Conservation (phyloP, 306 rosid genomes). For the Vigna reflexopilosa region DNA sequence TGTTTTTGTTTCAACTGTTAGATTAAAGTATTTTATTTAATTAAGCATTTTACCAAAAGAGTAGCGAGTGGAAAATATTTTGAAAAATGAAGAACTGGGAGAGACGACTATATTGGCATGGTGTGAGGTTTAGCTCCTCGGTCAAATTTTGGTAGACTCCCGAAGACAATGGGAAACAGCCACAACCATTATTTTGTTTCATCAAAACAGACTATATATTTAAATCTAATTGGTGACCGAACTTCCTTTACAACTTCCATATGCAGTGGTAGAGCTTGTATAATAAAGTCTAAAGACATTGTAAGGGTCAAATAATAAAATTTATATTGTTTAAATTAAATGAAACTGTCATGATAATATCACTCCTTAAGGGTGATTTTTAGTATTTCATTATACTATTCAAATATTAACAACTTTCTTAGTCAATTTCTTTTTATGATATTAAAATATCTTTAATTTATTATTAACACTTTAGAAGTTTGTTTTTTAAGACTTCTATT, state of each 20-base stretch:
- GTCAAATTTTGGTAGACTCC: slow-evolving; percentile 25
- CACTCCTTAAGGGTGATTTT: neutral
- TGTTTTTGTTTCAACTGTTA: slow-evolving; percentile 29
- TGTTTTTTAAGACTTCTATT: neutral
- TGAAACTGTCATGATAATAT: neutral
- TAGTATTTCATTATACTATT: neutral
- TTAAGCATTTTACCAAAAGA: neutral
- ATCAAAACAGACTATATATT: slow-evolving; percentile 13
- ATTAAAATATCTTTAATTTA: neutral
- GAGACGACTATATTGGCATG: neutral
- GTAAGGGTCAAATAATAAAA: neutral
- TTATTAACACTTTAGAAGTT: neutral
- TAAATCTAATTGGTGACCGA: neutral
- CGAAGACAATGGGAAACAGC: slow-evolving; percentile 21
- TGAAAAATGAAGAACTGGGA: neutral
- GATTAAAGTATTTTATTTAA: neutral
- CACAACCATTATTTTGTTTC: slow-evolving; percentile 21
- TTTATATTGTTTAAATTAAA: neutral
- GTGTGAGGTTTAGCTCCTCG: neutral
- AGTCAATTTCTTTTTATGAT: neutral
- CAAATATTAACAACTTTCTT: neutral
- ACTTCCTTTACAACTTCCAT: slow-evolving; percentile 4
- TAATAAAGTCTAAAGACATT: neutral
- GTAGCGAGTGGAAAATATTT: neutral
- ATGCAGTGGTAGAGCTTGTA: neutral